These are phyloP conservation scores for Euphorbia tirucalli DNA, from an alignment of 345 rosid species.

Conservation along the genomic window DNA sequence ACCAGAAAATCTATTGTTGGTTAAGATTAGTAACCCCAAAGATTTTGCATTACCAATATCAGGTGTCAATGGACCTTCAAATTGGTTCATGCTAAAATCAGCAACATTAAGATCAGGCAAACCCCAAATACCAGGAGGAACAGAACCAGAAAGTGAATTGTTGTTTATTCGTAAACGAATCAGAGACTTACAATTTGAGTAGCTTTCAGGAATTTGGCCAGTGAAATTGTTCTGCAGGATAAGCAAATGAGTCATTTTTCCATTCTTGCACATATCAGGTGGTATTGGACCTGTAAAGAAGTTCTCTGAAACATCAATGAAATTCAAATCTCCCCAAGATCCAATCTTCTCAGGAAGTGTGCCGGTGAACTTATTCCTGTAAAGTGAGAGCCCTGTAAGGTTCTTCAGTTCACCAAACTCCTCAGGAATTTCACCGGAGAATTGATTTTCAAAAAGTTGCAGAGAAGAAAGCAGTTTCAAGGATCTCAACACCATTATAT, in stretches of 20 bases:
- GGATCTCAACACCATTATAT: slow-evolving; percentile 47
- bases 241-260: slow-evolving; percentile 50
- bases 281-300: slow-evolving; percentile 71
- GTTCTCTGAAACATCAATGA: slow-evolving; percentile 79
- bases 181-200: slow-evolving; percentile 52
- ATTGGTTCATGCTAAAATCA: slow-evolving; percentile 58
- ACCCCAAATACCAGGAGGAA: slow-evolving; percentile 74
- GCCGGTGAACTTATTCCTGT: slow-evolving; percentile 65
- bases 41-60: slow-evolving; percentile 59
- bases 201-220: slow-evolving; percentile 57
- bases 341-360: slow-evolving; percentile 64
- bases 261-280: slow-evolving; percentile 77
- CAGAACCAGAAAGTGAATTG: slow-evolving; percentile 56
- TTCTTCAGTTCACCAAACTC: slow-evolving; percentile 64
- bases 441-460: slow-evolving; percentile 52
- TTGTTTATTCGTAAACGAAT: slow-evolving; percentile 57
- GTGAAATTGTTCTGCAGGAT: slow-evolving; percentile 64
- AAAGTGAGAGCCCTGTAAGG: slow-evolving; percentile 55
- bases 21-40: slow-evolving; percentile 48
- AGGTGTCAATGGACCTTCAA: slow-evolving; percentile 51
- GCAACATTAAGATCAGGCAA: slow-evolving; percentile 57
- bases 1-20: slow-evolving; percentile 59
- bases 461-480: slow-evolving; percentile 53
- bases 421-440: slow-evolving; percentile 65
- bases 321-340: slow-evolving; percentile 42